Evolutionary conservation across 192 early-diverging fungal genomes (phyloP).

Genomic region (Fimicolochytrium jonesii): DNA sequence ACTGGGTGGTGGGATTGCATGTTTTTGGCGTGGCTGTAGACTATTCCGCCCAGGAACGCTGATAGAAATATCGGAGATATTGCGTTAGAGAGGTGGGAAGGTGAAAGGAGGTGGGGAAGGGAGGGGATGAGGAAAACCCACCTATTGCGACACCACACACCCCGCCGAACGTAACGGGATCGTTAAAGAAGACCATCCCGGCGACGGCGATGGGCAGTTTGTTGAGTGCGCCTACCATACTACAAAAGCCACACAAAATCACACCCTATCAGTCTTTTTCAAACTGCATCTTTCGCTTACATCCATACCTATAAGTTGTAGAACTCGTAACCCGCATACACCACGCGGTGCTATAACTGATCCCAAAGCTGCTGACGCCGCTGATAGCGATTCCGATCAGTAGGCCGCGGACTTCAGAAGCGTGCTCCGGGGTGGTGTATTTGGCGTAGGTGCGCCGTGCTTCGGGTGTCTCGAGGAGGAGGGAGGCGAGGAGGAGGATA

Average conservation of each 20-base stretch:
- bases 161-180: conserved; percentile 70
- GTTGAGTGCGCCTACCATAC: conserved; percentile 97
- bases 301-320: conserved; percentile 50
- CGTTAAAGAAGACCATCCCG: conserved; percentile 94
- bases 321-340: conserved; percentile 65
- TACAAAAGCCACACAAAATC: too few species aligned
- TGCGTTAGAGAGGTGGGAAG: neutral
- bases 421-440: conserved; percentile 31
- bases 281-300: neutral
- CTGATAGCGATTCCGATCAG: conserved; percentile 71
- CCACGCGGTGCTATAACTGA: conserved; percentile 82
- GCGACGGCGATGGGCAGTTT: conserved; percentile 94
- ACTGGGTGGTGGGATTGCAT: too few species aligned
- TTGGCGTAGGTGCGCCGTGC: conserved; percentile 16
- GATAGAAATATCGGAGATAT: neutral
- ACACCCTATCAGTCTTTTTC: too few species aligned
- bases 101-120: neutral
- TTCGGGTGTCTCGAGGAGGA: conserved; percentile 34
- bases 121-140: conserved; percentile 1
- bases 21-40: conserved; percentile 31
- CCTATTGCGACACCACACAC: conserved; percentile 86
- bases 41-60: conserved; percentile 28
- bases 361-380: conserved; percentile 81
- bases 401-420: conserved; percentile 27
- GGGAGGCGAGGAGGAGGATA: conserved; percentile 38